A percentile compares a stretch with the other conserved stretches of the same genome.
Conservation (phyloP, 257 asterid species). For the Asclepias syriaca region DNA sequence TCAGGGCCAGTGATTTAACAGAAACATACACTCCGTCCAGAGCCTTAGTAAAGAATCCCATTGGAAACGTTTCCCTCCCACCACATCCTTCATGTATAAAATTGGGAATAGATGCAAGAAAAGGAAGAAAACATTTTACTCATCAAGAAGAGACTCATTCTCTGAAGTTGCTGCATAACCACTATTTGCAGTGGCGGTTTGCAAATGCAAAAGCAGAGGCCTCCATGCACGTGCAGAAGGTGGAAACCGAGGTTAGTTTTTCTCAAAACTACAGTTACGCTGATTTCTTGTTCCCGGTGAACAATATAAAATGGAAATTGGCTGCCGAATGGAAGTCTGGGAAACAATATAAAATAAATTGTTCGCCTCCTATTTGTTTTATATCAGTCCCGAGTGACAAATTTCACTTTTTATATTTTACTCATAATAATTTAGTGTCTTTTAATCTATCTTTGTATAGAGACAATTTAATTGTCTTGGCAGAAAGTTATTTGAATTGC, state of each 20-base stretch:
- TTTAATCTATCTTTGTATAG: conserved; percentile 26
- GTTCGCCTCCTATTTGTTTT: neutral
- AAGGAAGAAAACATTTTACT: conserved; percentile 37
- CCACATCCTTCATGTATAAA: conserved; percentile 56
- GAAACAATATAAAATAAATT: neutral
- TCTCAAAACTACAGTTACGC: neutral
- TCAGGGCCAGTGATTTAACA: conserved; percentile 15
- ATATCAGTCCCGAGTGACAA: neutral
- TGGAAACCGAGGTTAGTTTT: conserved; percentile 55
- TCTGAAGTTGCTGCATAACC: conserved; percentile 55
- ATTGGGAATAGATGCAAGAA: conserved; percentile 42
- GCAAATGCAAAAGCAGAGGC: conserved; percentile 70
- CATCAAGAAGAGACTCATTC: conserved; percentile 66
- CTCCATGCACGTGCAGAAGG: conserved; percentile 36
- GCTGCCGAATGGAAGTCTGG: neutral
- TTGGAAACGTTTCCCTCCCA: conserved; percentile 49
- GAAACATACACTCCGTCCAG: conserved; percentile 17
- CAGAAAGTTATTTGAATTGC: conserved; percentile 43
- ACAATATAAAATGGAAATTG: too few species aligned
- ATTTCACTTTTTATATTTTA: neutral
- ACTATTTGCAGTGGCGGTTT: conserved; percentile 56
- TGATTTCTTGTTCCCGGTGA: neutral
- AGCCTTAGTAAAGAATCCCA: conserved; percentile 26
- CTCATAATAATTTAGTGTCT: neutral
- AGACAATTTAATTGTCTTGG: conserved; percentile 47